Evolutionary conservation across 371 early-diverging fungal species (phyloP).

Genomic region (Mortierella sp.): DNA sequence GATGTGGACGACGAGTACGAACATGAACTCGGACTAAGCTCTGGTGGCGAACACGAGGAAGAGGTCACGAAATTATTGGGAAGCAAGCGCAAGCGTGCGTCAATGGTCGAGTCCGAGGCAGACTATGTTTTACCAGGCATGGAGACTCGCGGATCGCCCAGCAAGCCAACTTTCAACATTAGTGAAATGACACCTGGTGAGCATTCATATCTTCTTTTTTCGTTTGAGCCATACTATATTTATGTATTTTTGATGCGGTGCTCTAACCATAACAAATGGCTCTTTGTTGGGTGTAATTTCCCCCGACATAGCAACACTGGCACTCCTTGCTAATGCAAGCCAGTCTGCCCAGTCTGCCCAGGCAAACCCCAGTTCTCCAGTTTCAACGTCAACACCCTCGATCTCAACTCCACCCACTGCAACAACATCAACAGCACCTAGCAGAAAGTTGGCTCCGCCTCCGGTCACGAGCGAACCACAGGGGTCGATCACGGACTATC

Average conservation of each 20-base stretch:
- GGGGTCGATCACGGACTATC: slow-evolving; percentile 29
- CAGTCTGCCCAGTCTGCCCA: slow-evolving; percentile 22
- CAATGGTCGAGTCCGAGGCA: slow-evolving; percentile 34
- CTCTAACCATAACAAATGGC: not conserved
- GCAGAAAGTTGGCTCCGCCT: slow-evolving; percentile 14
- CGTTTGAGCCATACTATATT: not conserved
- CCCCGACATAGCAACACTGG: slow-evolving; percentile 25
- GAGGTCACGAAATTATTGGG: slow-evolving; percentile 31
- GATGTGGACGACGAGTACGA: slow-evolving; percentile 23
- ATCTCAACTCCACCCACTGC: slow-evolving; percentile 4
- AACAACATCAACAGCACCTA: slow-evolving; percentile 4
- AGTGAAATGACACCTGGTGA: slow-evolving; percentile 48
- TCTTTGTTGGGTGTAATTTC: not conserved
- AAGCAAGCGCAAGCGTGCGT: slow-evolving; percentile 34
- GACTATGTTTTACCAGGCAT: slow-evolving; percentile 30
- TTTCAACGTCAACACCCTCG: slow-evolving; percentile 1
- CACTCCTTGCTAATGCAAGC: slow-evolving; percentile 25
- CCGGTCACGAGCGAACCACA: slow-evolving; percentile 18
- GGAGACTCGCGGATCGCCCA: slow-evolving; percentile 17
- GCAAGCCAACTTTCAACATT: slow-evolving; percentile 22
- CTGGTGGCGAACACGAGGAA: slow-evolving; percentile 27
- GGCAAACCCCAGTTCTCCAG: slow-evolving; percentile 14
- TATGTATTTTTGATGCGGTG: not conserved
- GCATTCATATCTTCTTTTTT: not conserved
- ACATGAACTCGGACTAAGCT: not conserved